Percentiles rank a stretch among this genome's conserved stretches.
Evolutionary conservation across 805 yeast species (phyloP).

Genomic region (Naumovozyma baii): DNA sequence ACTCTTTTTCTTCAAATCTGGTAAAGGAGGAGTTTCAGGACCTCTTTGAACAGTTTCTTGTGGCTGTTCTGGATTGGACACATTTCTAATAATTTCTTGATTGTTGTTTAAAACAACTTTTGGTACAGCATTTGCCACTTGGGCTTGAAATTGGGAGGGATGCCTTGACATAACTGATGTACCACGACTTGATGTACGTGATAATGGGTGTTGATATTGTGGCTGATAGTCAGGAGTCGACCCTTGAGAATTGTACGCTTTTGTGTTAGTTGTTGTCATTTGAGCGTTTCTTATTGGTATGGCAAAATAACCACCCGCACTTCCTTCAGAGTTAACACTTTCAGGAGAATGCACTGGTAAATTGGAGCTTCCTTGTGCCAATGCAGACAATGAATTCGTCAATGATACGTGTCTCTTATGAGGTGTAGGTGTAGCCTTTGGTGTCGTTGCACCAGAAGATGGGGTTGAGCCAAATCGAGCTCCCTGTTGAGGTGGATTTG

Average conservation of each 20-base stretch:
- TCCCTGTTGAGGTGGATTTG: background rate
- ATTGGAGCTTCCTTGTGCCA: background rate
- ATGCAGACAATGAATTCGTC: slow-evolving; percentile 9
- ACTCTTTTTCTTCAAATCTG: slow-evolving; percentile 6
- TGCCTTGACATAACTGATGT: slow-evolving; percentile 3
- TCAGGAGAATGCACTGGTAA: slow-evolving; percentile 19
- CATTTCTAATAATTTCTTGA: background rate
- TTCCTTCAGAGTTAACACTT: slow-evolving; percentile 19
- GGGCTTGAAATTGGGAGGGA: slow-evolving; percentile 1
- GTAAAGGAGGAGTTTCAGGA: background rate
- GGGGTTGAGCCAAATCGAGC: background rate
- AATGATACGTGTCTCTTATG: slow-evolving; percentile 19
- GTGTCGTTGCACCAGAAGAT: background rate
- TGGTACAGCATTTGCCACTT: background rate
- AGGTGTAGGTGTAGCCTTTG: background rate
- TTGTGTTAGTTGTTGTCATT: slow-evolving; percentile 1
- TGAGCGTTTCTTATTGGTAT: slow-evolving; percentile 19
- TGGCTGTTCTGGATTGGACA: background rate
- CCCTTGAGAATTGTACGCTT: slow-evolving; percentile 7
- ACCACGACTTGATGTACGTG: slow-evolving; percentile 14
- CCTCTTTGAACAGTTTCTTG: background rate
- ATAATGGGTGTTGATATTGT: slow-evolving; percentile 9
- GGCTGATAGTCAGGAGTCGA: slow-evolving; percentile 13
- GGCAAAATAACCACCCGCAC: slow-evolving; percentile 30
- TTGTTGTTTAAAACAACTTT: slow-evolving; percentile 1